phyloP scores from a whole-genome alignment of 164 flowering plant genomes.

The Vitis amurensis region DNA sequence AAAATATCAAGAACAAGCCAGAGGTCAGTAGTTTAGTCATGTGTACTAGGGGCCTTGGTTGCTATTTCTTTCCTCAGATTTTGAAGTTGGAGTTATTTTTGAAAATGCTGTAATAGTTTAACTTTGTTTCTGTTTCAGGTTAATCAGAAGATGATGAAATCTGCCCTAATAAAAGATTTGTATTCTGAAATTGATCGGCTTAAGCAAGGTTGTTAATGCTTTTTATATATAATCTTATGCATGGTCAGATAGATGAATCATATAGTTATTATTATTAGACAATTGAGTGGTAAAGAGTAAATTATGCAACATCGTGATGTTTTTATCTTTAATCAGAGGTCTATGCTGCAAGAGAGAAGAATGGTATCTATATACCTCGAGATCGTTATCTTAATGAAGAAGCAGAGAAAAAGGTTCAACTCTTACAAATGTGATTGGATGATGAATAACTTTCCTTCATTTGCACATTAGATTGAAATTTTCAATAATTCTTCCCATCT shows the following conservation, averaged over 20 bases:
- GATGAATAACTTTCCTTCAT: neutral
- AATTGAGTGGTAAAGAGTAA: neutral
- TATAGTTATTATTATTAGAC: neutral
- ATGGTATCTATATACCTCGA: conserved; percentile 75
- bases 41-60: no score
- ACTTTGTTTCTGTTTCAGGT: conserved; percentile 51
- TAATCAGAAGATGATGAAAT: conserved; percentile 99
- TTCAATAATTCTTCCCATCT: neutral
- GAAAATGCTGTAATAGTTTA: conserved; percentile 2
- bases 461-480: neutral
- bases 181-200: conserved; percentile 92
- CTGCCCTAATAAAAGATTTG: conserved; percentile 92
- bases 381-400: conserved; percentile 82
- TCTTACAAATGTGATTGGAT: neutral
- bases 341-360: conserved; percentile 80
- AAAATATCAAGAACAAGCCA: conserved; percentile 93
- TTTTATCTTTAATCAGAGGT: conserved; percentile 49
- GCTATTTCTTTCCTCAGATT: neutral
- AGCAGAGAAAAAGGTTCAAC: conserved; percentile 76
- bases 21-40: conserved; percentile 53
- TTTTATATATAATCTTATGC: conserved; percentile 7
- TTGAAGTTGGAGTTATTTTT: conserved; percentile 2
- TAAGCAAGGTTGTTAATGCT: conserved; percentile 72
- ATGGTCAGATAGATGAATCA: neutral
- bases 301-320: no score